These are phyloP conservation scores for Thelonectria rubi DNA, from an alignment of 2,329 filamentous ascomycete genomes.

Conservation along the genomic window DNA sequence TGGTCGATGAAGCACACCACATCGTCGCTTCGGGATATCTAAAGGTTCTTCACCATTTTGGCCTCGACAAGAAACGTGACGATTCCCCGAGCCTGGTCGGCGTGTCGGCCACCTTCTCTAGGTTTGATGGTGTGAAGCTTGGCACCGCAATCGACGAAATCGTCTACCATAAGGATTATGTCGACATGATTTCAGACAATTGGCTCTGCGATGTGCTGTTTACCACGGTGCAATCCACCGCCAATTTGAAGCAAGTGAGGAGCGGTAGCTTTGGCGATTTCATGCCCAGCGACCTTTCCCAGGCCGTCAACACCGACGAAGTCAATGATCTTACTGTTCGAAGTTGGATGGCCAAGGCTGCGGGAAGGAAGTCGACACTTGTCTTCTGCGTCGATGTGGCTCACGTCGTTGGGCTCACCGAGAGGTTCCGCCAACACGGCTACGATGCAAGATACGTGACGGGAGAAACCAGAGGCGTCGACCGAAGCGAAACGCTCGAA, in stretches of 20 bases:
- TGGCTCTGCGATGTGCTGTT: slow-evolving; percentile 95
- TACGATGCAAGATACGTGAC: slow-evolving; percentile 90
- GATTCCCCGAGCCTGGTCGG: slow-evolving; percentile 77
- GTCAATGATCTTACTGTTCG: slow-evolving; percentile 87
- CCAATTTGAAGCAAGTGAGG: slow-evolving; percentile 77
- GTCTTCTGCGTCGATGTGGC: slow-evolving; percentile 93
- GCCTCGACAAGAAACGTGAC: slow-evolving; percentile 60
- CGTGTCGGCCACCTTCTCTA: slow-evolving; percentile 82
- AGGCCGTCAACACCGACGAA: slow-evolving; percentile 81
- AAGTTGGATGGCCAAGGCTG: slow-evolving; percentile 83
- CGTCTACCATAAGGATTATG: slow-evolving; percentile 85
- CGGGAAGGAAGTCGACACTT: slow-evolving; percentile 80
- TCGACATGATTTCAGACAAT: slow-evolving; percentile 80
- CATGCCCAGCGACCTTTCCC: slow-evolving; percentile 77
- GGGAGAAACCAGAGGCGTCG: slow-evolving; percentile 75
- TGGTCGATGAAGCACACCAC: slow-evolving; percentile 97
- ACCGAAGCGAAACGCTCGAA: slow-evolving; percentile 75
- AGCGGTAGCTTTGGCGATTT: slow-evolving; percentile 78
- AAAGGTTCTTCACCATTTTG: slow-evolving; percentile 79
- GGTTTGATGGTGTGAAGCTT: slow-evolving; percentile 84
- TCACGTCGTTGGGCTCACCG: slow-evolving; percentile 80
- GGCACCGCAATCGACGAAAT: slow-evolving; percentile 92
- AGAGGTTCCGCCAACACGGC: slow-evolving; percentile 78
- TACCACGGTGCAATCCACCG: slow-evolving; percentile 87
- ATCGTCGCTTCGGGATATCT: slow-evolving; percentile 88